Conservation (phyloP, 2,329 filamentous ascomycete genomes). For the Cyclaneusma minus region DNA sequence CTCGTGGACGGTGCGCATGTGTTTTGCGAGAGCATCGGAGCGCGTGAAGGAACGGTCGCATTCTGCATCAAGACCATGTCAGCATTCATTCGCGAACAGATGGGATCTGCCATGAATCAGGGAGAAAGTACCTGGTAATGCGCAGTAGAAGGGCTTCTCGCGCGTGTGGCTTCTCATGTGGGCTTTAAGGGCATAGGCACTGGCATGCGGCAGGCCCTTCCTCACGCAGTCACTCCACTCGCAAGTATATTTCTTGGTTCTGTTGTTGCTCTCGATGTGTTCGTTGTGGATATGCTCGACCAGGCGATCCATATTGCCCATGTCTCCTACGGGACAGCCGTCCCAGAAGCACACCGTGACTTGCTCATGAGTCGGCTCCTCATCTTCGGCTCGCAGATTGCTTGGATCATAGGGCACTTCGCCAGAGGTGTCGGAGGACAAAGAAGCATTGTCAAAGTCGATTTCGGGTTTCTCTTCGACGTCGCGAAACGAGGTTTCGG, state of each 20-base stretch:
- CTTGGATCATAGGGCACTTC: constrained; percentile 60
- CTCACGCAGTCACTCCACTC: constrained; percentile 85
- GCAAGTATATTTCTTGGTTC: constrained; percentile 95
- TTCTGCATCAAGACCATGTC: constrained; percentile 40
- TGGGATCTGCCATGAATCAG: not conserved
- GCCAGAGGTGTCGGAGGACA: constrained; percentile 83
- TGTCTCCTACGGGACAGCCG: constrained; percentile 53
- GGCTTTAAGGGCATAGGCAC: constrained; percentile 87
- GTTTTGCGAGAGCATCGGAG: constrained; percentile 89
- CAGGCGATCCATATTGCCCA: constrained; percentile 66
- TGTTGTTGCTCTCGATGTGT: constrained; percentile 82
- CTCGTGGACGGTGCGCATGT: constrained; percentile 97
- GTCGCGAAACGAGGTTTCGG: constrained; percentile 8
- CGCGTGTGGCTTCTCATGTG: constrained; percentile 97
- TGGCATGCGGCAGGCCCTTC: constrained; percentile 85
- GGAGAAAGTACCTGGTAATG: constrained; percentile 58
- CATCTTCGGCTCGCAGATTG: constrained; percentile 54
- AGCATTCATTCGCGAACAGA: constrained; percentile 6
- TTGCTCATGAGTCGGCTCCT: constrained; percentile 57
- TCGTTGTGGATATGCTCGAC: constrained; percentile 81
- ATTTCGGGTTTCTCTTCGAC: constrained; percentile 6
- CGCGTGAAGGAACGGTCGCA: constrained; percentile 94
- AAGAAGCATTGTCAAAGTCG: constrained; percentile 33
- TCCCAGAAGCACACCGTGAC: constrained; percentile 69
- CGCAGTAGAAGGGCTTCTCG: constrained; percentile 97